Base-by-base conservation (phyloP, 257 asterid genomes). In the Salvia hispanica region DNA sequence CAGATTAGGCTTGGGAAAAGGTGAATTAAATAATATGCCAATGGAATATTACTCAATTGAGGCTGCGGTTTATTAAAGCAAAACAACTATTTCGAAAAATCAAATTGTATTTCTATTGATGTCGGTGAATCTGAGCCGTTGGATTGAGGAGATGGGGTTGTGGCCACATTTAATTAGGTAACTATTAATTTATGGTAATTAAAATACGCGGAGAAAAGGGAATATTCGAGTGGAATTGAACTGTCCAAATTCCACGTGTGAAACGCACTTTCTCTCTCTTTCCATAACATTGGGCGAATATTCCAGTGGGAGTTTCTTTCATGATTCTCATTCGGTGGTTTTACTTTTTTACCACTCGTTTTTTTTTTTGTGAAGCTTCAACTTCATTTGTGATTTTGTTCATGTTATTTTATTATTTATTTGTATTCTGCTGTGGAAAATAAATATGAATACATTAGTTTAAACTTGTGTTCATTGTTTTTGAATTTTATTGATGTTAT, bases 31-130 rank as follows among this genome's bases (percentile, higher is more conserved):
- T 21, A 14, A 69, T 75, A 83, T 83, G 85, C 87, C 78, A 58
- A 68, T 6, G 83, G 86, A 83, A 83, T 83, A 83, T 88, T 79
- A 78, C 80, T 6, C 3, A 31, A 21, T 33, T 2, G 61, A 25
- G 44, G 73, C 45, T 39, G 62, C 62, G 79, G 77, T 10, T 2
- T 4, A 54, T 62, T 65, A 21, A 71, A 7, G 74, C 48, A 9
- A 62, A 13, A 21, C 6, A 9, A 18, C 74, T 65, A 68, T 5
- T 44, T 59, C 18, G 33, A 62, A 47, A 33, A 31, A 4, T 16
- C 6, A 5, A 46, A 28, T 13, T 40, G 11, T 34, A 3, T 34
- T 34, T 34, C 6, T 34, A 5, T 34, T 34, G 39, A 3, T 34
- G 6, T 34, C 39, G 12, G 11, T 40, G 45, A 7, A 40, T 40